These are phyloP conservation scores for Carex sylvatica DNA, from an alignment of 202 grass and related monocot species.

Conservation along the genomic window DNA sequence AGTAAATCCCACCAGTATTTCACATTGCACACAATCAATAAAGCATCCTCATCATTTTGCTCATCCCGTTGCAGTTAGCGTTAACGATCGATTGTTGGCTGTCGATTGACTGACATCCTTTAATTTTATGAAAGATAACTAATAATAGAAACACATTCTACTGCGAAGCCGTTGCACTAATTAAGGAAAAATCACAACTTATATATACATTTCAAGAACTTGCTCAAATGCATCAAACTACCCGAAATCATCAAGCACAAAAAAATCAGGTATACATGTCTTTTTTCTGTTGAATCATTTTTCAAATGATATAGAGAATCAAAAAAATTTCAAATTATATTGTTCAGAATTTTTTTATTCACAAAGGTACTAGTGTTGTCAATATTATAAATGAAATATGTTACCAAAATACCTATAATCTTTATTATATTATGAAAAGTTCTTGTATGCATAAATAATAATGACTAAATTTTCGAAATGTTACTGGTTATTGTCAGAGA, in stretches of 20 bases:
- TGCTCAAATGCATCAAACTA: not conserved
- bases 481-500: not conserved
- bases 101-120: not conserved
- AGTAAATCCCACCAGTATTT: not conserved
- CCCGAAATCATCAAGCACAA: not conserved
- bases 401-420: no score
- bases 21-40: not conserved
- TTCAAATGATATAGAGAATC: no score
- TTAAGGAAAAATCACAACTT: not conserved
- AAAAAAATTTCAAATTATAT: no score
- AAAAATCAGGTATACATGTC: not conserved
- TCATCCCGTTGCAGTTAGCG: not conserved
- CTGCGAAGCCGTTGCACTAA: not conserved
- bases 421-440: no score
- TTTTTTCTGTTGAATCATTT: no score
- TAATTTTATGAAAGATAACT: not conserved
- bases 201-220: not conserved
- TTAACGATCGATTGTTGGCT: not conserved
- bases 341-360: no score
- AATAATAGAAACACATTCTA: not conserved
- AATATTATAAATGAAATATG: no score
- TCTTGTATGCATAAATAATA: no score
- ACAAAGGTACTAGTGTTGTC: no score
- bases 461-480: no score
- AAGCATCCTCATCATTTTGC: not conserved